A percentile compares a stretch with the other conserved stretches of the same genome.
Evolutionary conservation across 2,329 filamentous ascomycete species (phyloP).

Genomic region (Zymoseptoria brevis): DNA sequence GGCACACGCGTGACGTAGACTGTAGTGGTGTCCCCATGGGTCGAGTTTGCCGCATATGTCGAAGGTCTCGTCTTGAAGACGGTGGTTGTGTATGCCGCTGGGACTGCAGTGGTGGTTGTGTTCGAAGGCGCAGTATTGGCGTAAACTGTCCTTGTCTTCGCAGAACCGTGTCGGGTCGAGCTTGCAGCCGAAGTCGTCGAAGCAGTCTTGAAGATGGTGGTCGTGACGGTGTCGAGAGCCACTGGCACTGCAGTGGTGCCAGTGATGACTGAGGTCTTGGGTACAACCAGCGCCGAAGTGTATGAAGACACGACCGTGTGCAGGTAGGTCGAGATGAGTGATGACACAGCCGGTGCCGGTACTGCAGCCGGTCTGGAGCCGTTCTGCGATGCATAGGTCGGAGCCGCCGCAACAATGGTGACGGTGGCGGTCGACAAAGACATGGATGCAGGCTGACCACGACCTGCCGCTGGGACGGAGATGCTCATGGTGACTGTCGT

Average conservation of each 20-base stretch:
- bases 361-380: neutral
- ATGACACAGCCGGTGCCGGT: neutral
- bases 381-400: neutral
- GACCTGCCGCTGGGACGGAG: neutral
- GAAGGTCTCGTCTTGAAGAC: neutral
- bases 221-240: neutral
- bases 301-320: neutral
- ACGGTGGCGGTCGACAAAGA: neutral
- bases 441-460: neutral
- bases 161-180: neutral
- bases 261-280: neutral
- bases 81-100: neutral
- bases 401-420: neutral
- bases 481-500: slow-evolving; percentile 1
- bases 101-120: neutral
- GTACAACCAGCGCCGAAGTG: neutral
- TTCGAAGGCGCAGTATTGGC: neutral
- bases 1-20: neutral
- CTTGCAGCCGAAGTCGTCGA: neutral
- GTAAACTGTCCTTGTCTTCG: neutral
- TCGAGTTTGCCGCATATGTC: neutral
- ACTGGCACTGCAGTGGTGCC: neutral
- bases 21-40: neutral
- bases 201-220: neutral
- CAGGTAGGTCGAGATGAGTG: neutral